These are phyloP conservation scores for Aspergillus saccharolyticus DNA, from an alignment of 495 filamentous ascomycete genomes.

Conservation along the genomic window DNA sequence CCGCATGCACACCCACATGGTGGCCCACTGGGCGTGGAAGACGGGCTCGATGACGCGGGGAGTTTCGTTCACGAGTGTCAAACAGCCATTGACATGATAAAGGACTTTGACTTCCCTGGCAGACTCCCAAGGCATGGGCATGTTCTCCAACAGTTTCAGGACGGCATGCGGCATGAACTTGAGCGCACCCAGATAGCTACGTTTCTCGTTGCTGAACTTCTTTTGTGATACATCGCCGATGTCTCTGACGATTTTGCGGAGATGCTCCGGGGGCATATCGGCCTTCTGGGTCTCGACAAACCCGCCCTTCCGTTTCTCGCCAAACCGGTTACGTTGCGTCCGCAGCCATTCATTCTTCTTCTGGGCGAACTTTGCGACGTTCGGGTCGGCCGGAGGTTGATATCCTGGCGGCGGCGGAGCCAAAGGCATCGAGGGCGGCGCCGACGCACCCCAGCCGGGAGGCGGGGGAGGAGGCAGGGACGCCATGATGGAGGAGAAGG, in stretches of 20 bases:
- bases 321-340: constrained; percentile 85
- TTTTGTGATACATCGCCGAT: constrained; percentile 99
- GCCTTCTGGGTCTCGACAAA: constrained; percentile 98
- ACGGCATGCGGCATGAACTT: constrained; percentile 99
- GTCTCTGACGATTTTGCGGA: constrained; percentile 97
- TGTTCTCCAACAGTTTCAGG: constrained; percentile 96
- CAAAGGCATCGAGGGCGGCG: constrained; percentile 67
- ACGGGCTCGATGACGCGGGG: constrained; percentile 97
- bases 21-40: constrained; percentile 98
- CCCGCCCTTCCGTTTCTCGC: constrained; percentile 93
- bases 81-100: constrained; percentile 96
- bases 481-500: constrained; percentile 57
- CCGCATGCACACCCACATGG: constrained; percentile 99
- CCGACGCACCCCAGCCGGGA: constrained; percentile 65
- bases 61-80: constrained; percentile 95
- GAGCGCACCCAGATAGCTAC: constrained; percentile 92
- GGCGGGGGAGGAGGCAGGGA: constrained; percentile 72
- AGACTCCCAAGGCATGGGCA: constrained; percentile 99
- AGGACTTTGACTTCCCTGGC: constrained; percentile 93
- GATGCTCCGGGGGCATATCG: constrained; percentile 97
- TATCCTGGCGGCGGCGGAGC: constrained; percentile 89
- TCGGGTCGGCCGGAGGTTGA: constrained; percentile 76
- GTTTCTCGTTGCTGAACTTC: constrained; percentile 98
- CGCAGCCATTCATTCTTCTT: constrained; percentile 99
- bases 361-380: constrained; percentile 89